A percentile compares a stretch with the other conserved stretches of the same genome.
Evolutionary conservation across 768 basidiomycete species (phyloP).

Genomic region (Amylocystis lapponica): DNA sequence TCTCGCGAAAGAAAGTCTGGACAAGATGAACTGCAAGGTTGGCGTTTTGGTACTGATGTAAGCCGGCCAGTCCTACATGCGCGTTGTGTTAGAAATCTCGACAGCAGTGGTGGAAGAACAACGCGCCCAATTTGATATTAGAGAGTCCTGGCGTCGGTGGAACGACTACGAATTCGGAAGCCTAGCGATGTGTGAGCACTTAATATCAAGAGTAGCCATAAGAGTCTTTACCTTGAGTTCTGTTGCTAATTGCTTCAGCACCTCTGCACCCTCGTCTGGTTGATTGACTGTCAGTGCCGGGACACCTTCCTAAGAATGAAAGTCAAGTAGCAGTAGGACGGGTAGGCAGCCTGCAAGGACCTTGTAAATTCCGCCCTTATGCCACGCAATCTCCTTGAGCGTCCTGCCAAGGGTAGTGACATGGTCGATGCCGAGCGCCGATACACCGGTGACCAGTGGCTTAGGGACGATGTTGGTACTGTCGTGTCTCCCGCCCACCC

Average conservation of each 20-base stretch:
- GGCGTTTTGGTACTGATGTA: slow-evolving; percentile 86
- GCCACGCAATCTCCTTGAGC: slow-evolving; percentile 83
- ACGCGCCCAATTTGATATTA: slow-evolving; percentile 55
- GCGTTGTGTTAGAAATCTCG: slow-evolving; percentile 4
- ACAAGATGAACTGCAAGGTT: slow-evolving; percentile 75
- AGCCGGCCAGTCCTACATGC: slow-evolving; percentile 69
- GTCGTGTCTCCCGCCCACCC: slow-evolving; percentile 90
- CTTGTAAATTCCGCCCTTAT: slow-evolving; percentile 98
- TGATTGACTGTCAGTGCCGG: slow-evolving; percentile 85
- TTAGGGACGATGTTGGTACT: slow-evolving; percentile 93
- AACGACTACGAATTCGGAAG: slow-evolving; percentile 64
- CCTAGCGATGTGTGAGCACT: slow-evolving; percentile 31
- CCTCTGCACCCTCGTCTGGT: slow-evolving; percentile 57
- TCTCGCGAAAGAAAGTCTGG: slow-evolving; percentile 50
- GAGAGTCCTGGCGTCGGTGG: slow-evolving; percentile 44
- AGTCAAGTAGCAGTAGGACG: background rate
- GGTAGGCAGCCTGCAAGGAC: slow-evolving; percentile 30
- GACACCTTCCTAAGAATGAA: slow-evolving; percentile 52
- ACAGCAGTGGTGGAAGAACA: background rate
- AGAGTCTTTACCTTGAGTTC: slow-evolving; percentile 54
- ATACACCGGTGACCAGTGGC: slow-evolving; percentile 87
- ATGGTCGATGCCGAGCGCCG: slow-evolving; percentile 91
- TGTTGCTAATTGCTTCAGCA: slow-evolving; percentile 60
- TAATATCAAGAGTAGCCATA: background rate
- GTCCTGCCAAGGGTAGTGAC: slow-evolving; percentile 83